These are phyloP conservation scores for Umbelopsis ramanniana DNA, from an alignment of 192 early-diverging fungal genomes.

Conservation along the genomic window DNA sequence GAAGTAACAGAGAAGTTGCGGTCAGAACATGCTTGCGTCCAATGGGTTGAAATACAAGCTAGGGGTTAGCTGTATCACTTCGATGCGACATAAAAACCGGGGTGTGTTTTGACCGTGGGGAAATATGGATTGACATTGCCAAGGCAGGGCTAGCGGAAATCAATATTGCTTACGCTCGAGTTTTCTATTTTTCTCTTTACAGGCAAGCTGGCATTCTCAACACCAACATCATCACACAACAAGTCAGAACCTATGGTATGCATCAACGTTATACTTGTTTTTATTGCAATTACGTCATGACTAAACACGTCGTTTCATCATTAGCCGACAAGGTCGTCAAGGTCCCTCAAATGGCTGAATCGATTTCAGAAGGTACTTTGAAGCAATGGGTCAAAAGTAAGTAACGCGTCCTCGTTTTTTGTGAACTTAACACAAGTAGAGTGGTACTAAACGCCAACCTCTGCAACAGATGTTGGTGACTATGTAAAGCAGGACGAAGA, in stretches of 20 bases:
- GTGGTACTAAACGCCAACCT: not conserved
- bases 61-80: not conserved
- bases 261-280: not conserved
- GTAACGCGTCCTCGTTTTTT: slow-evolving; percentile 23
- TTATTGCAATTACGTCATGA: not conserved
- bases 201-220: slow-evolving; percentile 26
- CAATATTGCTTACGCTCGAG: not conserved
- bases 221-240: slow-evolving; percentile 19
- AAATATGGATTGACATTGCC: not conserved
- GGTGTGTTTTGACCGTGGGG: slow-evolving; percentile 13
- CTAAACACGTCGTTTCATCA: not conserved
- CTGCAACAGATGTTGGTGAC: slow-evolving; percentile 85
- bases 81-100: not conserved
- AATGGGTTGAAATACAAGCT: not conserved
- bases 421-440: not conserved
- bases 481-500: slow-evolving; percentile 94
- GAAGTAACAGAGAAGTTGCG: not conserved
- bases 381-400: slow-evolving; percentile 95
- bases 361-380: slow-evolving; percentile 97
- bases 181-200: not conserved
- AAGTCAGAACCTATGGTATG: slow-evolving; percentile 36
- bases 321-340: slow-evolving; percentile 86
- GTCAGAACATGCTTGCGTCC: not conserved
- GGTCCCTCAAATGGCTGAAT: slow-evolving; percentile 97
- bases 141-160: not conserved